Percentiles rank a stretch among this genome's conserved stretches.
Conservation (phyloP, 768 basidiomycete species). For the Russula brevipes region DNA sequence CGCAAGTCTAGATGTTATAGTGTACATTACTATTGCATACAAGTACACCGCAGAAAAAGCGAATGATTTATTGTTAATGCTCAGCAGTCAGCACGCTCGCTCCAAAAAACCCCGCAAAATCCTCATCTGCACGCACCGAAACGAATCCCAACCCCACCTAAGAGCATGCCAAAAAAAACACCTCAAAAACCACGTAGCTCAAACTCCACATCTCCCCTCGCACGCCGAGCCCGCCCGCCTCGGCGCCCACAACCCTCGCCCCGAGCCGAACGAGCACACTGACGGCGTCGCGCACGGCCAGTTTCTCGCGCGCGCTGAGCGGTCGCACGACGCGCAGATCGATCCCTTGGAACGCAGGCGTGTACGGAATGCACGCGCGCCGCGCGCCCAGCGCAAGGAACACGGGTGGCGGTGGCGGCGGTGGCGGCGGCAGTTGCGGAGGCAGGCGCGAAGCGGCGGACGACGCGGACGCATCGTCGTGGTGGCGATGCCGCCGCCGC, state of each 20-base stretch:
- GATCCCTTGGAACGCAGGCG: constrained; percentile 24
- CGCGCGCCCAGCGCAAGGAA: constrained; percentile 25
- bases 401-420: constrained; percentile 17
- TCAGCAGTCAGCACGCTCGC: no score
- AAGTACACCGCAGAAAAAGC: no score
- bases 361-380: constrained; percentile 25
- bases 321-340: constrained; percentile 24
- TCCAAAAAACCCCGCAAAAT: no score
- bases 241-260: constrained; percentile 15
- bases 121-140: no score
- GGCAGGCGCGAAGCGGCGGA: neutral
- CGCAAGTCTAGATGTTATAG: no score
- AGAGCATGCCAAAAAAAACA: neutral
- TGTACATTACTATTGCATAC: no score
- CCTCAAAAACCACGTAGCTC: constrained; percentile 26
- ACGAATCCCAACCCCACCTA: neutral
- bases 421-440: neutral
- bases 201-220: constrained; percentile 26
- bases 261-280: constrained; percentile 20
- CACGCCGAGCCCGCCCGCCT: constrained; percentile 12
- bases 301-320: constrained; percentile 24
- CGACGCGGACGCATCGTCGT: neutral
- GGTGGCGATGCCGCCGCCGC: neutral
- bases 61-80: no score
- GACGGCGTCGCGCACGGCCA: constrained; percentile 23